Conservation (phyloP, 2,329 filamentous ascomycete species). For the Dryadomyces quercivorus region DNA sequence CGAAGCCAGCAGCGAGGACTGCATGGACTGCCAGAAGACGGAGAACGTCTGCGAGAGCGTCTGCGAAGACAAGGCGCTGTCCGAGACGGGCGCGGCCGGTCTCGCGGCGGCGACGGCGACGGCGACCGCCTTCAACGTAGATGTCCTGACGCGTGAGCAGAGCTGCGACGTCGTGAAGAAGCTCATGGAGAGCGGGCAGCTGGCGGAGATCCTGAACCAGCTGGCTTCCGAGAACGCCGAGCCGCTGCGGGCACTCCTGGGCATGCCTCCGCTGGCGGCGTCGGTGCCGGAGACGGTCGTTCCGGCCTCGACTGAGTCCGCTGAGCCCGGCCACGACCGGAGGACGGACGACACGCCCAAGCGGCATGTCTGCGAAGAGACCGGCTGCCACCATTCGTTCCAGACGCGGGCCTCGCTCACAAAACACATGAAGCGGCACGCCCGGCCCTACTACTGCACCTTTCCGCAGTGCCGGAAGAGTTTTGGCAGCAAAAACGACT, state of each 20-base stretch:
- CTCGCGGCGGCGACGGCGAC: no score
- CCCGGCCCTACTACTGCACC: conserved; percentile 73
- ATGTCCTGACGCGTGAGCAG: background rate
- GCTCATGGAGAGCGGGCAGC: background rate
- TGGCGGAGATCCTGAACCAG: background rate
- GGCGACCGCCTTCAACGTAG: background rate
- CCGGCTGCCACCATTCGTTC: background rate
- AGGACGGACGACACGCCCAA: background rate
- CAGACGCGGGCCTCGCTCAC: background rate
- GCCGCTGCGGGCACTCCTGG: background rate
- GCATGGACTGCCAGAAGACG: background rate
- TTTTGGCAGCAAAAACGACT: conserved; percentile 92
- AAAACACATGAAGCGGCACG: conserved; percentile 76
- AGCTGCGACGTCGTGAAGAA: background rate
- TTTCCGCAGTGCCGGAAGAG: conserved; percentile 40
- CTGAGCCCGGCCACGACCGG: background rate
- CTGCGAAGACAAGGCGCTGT: no score
- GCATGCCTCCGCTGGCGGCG: background rate
- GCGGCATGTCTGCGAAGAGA: background rate
- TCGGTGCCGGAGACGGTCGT: background rate
- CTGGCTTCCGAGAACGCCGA: background rate
- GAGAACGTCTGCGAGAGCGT: background rate
- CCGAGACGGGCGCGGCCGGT: no score
- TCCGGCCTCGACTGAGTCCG: background rate
- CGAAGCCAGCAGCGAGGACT: background rate